Base-by-base conservation (phyloP, 2,329 filamentous ascomycete genomes). In the Fonsecaea multimorphosa region DNA sequence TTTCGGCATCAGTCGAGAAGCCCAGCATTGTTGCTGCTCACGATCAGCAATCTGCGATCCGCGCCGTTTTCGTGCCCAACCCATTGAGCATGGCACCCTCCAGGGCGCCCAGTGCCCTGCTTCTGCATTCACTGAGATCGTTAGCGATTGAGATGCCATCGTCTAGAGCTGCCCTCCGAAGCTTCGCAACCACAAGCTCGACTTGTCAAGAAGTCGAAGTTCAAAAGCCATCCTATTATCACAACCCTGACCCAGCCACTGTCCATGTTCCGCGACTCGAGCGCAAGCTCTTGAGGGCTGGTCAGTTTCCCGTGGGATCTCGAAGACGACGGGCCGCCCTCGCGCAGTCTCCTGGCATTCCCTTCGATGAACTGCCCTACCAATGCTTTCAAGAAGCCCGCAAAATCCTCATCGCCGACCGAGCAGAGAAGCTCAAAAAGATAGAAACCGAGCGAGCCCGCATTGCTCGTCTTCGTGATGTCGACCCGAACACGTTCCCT, bases 321-420 rank as follows among this genome's bases (percentile, higher is more conserved):
- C 88, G 93, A 72, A 87, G 93, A 83, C 89, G 93, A 69, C 89
- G 94, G 76, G 86, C 88, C 31, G 91, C 91, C 31, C 78, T 93
- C 67, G 87, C 81, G 84, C 74, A 86, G 81, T 73, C 85, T 81
- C 69, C 84, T 68, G 85, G 89, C 73, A 81, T 97, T 57, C 92
- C 93, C 29, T 97, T 99, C 76, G 92, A 97, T 82, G 91, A 94
- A 76, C 83, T 99, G 71, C 95, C 95, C 19, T 99, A 96, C 81
- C 94, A 98, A 84, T 95, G 92, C 79, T 99, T 98, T 82, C 95
- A 99, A 80, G 93, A 97, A 81, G 95, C 95, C 46, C 87, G 93
- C 69, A 91, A 92, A 76, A 80, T 98, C 56, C 82, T 99, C 63
- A 84, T 88, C 60, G 87, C 86, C 61, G 95, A 99, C 77, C 87